Evolutionary conservation across 495 filamentous ascomycete genomes (phyloP), one percentile per base, ranked within the genome.

Genomic region (Sphaerosporella brunnea): DNA sequence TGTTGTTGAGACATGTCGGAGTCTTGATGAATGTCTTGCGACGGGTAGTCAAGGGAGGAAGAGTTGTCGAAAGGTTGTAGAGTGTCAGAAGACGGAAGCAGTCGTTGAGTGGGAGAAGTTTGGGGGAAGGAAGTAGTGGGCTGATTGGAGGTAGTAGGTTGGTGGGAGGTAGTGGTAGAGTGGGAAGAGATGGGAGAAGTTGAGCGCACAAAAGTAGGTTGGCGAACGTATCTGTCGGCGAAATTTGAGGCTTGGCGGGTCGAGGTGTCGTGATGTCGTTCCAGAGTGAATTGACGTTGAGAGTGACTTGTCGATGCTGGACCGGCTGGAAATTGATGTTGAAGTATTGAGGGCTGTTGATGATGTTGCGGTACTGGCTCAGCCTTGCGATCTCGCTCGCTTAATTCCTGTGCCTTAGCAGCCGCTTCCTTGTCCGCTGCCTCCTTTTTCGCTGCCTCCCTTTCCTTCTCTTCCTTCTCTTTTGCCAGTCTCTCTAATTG

Each of bases 401-500:
- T n/a, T n/a, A n/a, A n/a, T n/a, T n/a, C n/a, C n/a, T n/a, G n/a
- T n/a, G n/a, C n/a, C n/a, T n/a, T n/a, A n/a, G n/a, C n/a, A n/a
- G n/a, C n/a, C n/a, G n/a, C n/a, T n/a, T n/a, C n/a, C n/a, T n/a
- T n/a, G n/a, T n/a, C n/a, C n/a, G n/a, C n/a, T n/a, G n/a, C n/a
- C n/a, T n/a, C n/a, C n/a, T n/a, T n/a, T n/a, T n/a, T n/a, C n/a
- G n/a, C n/a, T n/a, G n/a, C 20, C 28, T 44, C n/a, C 23, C 25
- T 41, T 36, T 30, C 46, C 46, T 20, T 24, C 51, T 37, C 28
- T 8, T 77, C 63, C 40, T 72, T 72, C 28, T 77, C 78, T 36
- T 82, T 70, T 2, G 80, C 80, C 4, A 75, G 62, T 36, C 77
- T 71, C 0, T 82, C 87, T 52, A 96, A 64, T 4, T 72, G 73